Conservation (phyloP, 2,329 filamentous ascomycete species). For the Cyphellophora attinorum region DNA sequence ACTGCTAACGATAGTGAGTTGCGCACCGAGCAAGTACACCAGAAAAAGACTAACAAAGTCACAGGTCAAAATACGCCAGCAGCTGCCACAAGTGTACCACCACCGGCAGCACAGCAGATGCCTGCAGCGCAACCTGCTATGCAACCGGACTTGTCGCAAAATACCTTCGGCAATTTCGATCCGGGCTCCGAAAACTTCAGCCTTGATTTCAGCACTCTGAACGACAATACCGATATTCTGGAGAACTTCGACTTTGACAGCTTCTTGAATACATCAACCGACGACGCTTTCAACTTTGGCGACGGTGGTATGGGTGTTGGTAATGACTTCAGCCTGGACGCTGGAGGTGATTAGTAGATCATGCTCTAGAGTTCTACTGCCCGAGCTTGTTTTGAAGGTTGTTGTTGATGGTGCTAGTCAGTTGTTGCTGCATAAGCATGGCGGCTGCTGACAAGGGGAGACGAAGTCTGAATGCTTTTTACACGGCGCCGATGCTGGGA, state of each 20-base stretch:
- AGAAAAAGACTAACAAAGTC: slow-evolving; percentile 36
- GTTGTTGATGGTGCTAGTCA: no score
- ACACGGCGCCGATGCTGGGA: no score
- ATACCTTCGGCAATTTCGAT: slow-evolving; percentile 12
- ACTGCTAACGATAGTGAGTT: slow-evolving; percentile 37
- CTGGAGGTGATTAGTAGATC: no score
- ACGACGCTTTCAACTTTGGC: slow-evolving; percentile 37
- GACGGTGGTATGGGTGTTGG: slow-evolving; percentile 32
- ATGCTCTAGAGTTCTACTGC: no score
- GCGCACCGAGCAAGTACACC: slow-evolving; percentile 38
- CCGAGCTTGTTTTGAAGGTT: no score
- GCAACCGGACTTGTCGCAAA: slow-evolving; percentile 17
- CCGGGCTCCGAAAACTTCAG: slow-evolving; percentile 15
- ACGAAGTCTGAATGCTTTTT: no score
- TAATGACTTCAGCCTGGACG: slow-evolving; percentile 23
- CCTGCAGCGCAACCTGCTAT: slow-evolving; percentile 17
- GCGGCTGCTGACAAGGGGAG: no score
- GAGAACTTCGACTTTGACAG: slow-evolving; percentile 57
- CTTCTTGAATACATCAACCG: slow-evolving; percentile 48
- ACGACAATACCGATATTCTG: slow-evolving; percentile 37
- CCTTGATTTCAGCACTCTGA: slow-evolving; percentile 30
- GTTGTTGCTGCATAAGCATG: no score
- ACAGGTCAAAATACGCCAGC: slow-evolving; percentile 24
- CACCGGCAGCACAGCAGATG: slow-evolving; percentile 23
- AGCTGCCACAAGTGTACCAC: slow-evolving; percentile 21